These are phyloP conservation scores for Lentinula sp. DNA, from an alignment of 768 basidiomycete genomes.

Conservation along the genomic window DNA sequence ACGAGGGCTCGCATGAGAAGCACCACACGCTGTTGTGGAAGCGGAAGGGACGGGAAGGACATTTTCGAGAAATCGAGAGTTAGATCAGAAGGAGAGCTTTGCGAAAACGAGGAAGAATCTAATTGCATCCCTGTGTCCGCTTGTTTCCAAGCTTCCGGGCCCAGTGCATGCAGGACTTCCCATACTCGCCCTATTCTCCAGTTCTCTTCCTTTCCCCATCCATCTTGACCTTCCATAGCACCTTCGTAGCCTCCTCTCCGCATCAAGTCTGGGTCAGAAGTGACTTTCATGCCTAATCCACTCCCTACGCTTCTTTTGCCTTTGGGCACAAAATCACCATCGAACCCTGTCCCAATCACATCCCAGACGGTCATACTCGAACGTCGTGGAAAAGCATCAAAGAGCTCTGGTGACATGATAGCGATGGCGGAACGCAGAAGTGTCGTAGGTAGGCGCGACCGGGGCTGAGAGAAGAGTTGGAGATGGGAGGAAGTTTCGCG, in stretches of 20 bases:
- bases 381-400: slow-evolving; percentile 82
- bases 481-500: slow-evolving; percentile 27
- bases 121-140: neutral
- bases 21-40: slow-evolving; percentile 75
- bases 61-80: slow-evolving; percentile 33
- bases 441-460: slow-evolving; percentile 62
- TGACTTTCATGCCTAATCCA: slow-evolving; percentile 16
- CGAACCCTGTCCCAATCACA: slow-evolving; percentile 83
- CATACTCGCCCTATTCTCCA: slow-evolving; percentile 35
- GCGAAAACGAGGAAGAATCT: neutral
- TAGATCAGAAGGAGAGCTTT: neutral
- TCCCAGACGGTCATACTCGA: slow-evolving; percentile 66
- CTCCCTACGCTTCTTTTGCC: slow-evolving; percentile 39
- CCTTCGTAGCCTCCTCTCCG: slow-evolving; percentile 9
- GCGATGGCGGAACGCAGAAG: slow-evolving; percentile 64
- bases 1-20: slow-evolving; percentile 86
- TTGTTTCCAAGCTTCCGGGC: slow-evolving; percentile 45
- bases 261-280: slow-evolving; percentile 19
- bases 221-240: slow-evolving; percentile 4
- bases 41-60: slow-evolving; percentile 58
- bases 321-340: slow-evolving; percentile 68
- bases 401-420: slow-evolving; percentile 83
- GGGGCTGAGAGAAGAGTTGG: slow-evolving; percentile 54
- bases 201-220: slow-evolving; percentile 18
- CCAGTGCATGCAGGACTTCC: slow-evolving; percentile 60